These are phyloP conservation scores for Rhizopogon vinicolor DNA, from an alignment of 768 basidiomycete species.

Conservation along the genomic window DNA sequence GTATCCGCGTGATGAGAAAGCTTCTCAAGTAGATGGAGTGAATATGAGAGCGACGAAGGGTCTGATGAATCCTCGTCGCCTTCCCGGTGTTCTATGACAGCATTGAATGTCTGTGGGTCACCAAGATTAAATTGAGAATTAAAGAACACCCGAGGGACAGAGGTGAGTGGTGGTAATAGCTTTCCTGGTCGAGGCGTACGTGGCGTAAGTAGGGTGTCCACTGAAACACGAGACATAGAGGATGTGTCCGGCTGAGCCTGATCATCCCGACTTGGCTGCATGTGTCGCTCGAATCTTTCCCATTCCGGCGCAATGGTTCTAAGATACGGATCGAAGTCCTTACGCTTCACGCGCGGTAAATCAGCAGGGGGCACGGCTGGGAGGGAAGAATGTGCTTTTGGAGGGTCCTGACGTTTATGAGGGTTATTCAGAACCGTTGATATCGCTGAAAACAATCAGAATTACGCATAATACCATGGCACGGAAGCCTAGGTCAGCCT, in stretches of 20 bases:
- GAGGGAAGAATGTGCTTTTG: slow-evolving; percentile 80
- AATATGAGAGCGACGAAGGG: slow-evolving; percentile 58
- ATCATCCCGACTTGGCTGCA: slow-evolving; percentile 27
- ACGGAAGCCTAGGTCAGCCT: slow-evolving; percentile 17
- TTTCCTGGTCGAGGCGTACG: slow-evolving; percentile 33
- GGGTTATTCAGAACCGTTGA: slow-evolving; percentile 93
- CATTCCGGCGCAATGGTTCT: slow-evolving; percentile 69
- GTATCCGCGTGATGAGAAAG: slow-evolving; percentile 91
- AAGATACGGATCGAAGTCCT: slow-evolving; percentile 84
- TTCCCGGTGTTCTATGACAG: slow-evolving; percentile 61
- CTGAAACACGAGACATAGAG: slow-evolving; percentile 2
- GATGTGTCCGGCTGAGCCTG: slow-evolving; percentile 14
- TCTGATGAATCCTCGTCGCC: slow-evolving; percentile 39
- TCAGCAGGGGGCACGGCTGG: slow-evolving; percentile 68
- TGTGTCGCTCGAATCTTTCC: slow-evolving; percentile 59
- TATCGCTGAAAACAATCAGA: slow-evolving; percentile 57
- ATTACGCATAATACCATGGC: neutral
- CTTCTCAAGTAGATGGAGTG: slow-evolving; percentile 78
- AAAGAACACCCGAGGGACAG: slow-evolving; percentile 83
- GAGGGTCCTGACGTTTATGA: slow-evolving; percentile 76
- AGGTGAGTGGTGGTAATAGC: slow-evolving; percentile 63
- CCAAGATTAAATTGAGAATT: slow-evolving; percentile 72
- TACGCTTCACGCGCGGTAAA: slow-evolving; percentile 74
- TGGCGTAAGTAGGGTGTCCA: slow-evolving; percentile 13
- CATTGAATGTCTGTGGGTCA: slow-evolving; percentile 70